Conservation (phyloP, 345 rosid genomes). For the Euphorbia lathyris region DNA sequence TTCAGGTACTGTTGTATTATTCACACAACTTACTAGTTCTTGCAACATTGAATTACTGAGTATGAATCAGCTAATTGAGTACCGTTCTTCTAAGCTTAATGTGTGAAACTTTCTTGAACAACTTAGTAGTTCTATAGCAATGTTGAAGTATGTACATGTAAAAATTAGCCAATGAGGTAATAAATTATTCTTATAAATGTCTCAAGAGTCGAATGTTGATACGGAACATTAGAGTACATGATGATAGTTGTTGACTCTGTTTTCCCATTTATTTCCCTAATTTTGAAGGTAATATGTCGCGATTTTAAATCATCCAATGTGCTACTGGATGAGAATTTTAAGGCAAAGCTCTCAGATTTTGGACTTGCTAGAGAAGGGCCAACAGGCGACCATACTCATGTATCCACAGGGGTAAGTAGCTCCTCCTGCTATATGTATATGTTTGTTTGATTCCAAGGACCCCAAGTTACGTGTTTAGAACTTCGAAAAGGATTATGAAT, state of each 20-base stretch:
- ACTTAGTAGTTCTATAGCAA: no score
- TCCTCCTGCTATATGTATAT: background rate
- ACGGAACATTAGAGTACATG: background rate
- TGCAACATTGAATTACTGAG: no score
- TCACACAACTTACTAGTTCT: no score
- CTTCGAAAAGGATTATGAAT: constrained; percentile 2
- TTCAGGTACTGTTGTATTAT: constrained; percentile 55
- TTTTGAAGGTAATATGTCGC: constrained; percentile 74
- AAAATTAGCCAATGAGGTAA: no score
- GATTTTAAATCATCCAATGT: constrained; percentile 91
- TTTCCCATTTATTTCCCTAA: constrained; percentile 2
- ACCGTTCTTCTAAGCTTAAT: no score
- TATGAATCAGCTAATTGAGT: no score
- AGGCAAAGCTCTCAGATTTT: constrained; percentile 82
- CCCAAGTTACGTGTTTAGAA: background rate
- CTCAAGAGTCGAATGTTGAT: no score
- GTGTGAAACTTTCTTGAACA: no score
- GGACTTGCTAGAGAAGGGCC: constrained; percentile 99
- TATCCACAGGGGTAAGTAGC: constrained; percentile 70
- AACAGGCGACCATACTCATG: constrained; percentile 65
- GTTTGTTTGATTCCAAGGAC: background rate
- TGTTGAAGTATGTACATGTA: no score
- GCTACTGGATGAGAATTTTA: constrained; percentile 60
- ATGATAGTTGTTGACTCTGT: constrained; percentile 1
- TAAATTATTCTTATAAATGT: no score